Evolutionary conservation across 257 asterid species (phyloP), one percentile per base, ranked within the genome.

Genomic region (Nicotiana undulata): DNA sequence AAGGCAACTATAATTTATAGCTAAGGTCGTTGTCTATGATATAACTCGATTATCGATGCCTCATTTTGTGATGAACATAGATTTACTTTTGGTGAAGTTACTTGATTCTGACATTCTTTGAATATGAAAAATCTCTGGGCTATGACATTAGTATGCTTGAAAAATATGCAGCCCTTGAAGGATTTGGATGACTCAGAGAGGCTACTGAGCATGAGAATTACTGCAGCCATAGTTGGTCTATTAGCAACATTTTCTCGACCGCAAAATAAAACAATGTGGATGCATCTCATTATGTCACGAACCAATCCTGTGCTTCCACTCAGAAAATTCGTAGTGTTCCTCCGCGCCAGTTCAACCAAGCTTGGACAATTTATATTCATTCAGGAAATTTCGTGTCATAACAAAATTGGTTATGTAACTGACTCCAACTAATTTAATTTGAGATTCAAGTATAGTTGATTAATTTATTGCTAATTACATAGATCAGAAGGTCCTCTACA

Each of bases 141-240:
- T 29, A 2, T 32, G 0, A 52, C 3, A 20, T 15, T 53, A 34
- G 32, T 82, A 26, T 46, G 67, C 40, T 9, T 40, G 4, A 32
- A 68, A 74, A n/a, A n/a, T 34, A 86, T 13, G 83, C 86, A 18
- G 87, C 84, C 17, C 46, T 60, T 10, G 76, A 51, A 6, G 87
- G 86, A 6, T 8, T 24, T n/a, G 87, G 67, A 3, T 84, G 76
- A 9, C 37, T 70, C 16, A n/a, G n/a, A n/a, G n/a, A n/a, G n/a
- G n/a, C n/a, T 75, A 17, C 40, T 75, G 12, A 82, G 87, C 89
- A 84, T 86, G n/a, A 80, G 74, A 18, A 82, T 80, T 13, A 84
- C 82, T 16, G 83, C 51, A 17, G 84, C 81, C 86, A 77, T 84
- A 32, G 77, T 82, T 59, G 88, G 87, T 79, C 88, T 84, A 51